Percentiles rank a stretch among this genome's conserved stretches.
These are phyloP conservation scores for Aspergillus campestris DNA, from an alignment of 495 filamentous ascomycete species.

Conservation along the genomic window DNA sequence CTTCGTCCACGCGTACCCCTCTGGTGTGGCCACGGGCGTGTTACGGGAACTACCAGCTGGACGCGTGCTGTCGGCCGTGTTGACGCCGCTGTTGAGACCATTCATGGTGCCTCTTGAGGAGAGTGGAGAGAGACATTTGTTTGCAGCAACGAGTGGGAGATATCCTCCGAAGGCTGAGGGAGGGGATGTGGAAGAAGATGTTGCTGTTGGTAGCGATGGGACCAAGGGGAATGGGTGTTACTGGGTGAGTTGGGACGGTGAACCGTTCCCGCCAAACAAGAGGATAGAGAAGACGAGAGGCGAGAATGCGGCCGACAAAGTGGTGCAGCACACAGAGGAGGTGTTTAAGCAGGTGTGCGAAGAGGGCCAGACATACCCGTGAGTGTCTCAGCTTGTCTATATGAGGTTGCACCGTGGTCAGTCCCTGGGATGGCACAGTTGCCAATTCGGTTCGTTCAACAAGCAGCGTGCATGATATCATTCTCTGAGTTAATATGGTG, in stretches of 20 bases:
- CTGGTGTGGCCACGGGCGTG: conserved; percentile 40
- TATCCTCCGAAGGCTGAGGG: conserved; percentile 18
- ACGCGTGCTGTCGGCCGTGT: conserved; percentile 2
- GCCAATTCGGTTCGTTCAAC: too few relatives aligned
- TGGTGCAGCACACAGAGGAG: conserved; percentile 11
- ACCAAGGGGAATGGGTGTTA: conserved; percentile 9
- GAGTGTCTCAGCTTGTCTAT: neutral
- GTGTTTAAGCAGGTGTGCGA: conserved; percentile 10
- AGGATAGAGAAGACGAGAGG: conserved; percentile 1
- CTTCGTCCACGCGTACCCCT: conserved; percentile 54
- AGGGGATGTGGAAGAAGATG: neutral
- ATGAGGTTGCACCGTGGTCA: too few relatives aligned
- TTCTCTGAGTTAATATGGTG: too few relatives aligned
- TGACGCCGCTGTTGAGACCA: conserved; percentile 13
- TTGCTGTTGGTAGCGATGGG: conserved; percentile 5
- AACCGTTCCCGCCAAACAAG: conserved; percentile 6
- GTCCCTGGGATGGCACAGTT: too few relatives aligned
- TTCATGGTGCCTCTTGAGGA: conserved; percentile 27
- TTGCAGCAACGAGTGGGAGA: conserved; percentile 30
- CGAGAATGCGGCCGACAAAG: conserved; percentile 10
- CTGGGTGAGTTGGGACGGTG: conserved; percentile 10
- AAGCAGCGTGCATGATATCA: too few relatives aligned
- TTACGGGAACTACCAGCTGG: conserved; percentile 13
- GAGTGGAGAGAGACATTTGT: conserved; percentile 38
- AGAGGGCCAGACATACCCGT: conserved; percentile 2